These are phyloP conservation scores for Tetradesmus lagerheimii DNA, from an alignment of 139 green algal genomes.

Conservation along the genomic window DNA sequence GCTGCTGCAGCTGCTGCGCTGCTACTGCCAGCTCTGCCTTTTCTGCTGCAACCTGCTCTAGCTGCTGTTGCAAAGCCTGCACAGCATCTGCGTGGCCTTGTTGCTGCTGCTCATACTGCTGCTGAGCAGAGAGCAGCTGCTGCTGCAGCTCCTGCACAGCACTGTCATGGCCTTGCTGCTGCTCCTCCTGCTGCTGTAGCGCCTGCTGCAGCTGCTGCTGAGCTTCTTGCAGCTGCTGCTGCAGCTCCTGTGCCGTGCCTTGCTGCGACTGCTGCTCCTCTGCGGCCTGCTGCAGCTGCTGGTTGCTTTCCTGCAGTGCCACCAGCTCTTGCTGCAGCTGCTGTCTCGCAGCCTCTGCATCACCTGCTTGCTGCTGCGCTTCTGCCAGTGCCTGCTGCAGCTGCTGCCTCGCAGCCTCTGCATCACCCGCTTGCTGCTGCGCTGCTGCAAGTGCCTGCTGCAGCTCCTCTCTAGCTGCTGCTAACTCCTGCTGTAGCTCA, in stretches of 20 bases:
- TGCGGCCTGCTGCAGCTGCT: not conserved
- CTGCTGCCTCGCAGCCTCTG: conserved; percentile 13
- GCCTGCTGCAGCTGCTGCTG: conserved; percentile 16
- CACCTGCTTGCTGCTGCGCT: not conserved
- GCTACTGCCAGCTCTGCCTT: not conserved
- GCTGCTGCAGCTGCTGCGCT: not conserved
- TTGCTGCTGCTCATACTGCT: conserved; percentile 10
- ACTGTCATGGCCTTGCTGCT: not conserved
- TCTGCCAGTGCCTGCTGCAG: conserved; percentile 24
- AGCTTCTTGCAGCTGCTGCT: conserved; percentile 20
- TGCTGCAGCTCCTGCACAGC: not conserved
- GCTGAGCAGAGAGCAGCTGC: too few relatives aligned
- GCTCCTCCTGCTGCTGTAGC: not conserved
- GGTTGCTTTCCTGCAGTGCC: not conserved
- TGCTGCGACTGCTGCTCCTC: not conserved
- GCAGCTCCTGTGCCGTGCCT: not conserved
- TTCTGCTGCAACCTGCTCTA: not conserved
- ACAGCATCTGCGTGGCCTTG: not conserved
- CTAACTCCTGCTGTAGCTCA: not conserved
- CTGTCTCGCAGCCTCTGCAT: not conserved
- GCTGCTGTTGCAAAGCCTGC: not conserved
- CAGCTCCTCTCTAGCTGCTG: conserved; percentile 9
- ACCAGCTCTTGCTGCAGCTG: conserved; percentile 28
- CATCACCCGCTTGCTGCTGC: not conserved
- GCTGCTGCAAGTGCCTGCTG: conserved; percentile 23